Conservation (phyloP, 345 rosid genomes). For the Lagerstroemia speciosa region DNA sequence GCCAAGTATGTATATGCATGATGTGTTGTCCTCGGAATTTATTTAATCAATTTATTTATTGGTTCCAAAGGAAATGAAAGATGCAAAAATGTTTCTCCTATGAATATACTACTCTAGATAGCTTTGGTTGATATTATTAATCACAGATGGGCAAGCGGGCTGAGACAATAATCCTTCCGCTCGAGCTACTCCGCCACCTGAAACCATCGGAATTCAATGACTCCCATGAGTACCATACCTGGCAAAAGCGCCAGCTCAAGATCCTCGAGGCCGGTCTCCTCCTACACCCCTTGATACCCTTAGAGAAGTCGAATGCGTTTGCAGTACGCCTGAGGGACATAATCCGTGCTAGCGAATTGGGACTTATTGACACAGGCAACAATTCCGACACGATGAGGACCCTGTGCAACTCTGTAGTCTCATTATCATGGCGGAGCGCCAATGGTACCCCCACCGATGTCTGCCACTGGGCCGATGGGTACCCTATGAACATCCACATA, state of each 20-base stretch:
- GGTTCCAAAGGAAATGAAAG: too few relatives aligned
- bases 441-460: conserved; percentile 52
- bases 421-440: conserved; percentile 63
- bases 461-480: conserved; percentile 98
- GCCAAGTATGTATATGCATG: conserved; percentile 52
- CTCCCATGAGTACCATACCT: conserved; percentile 54
- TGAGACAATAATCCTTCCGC: conserved; percentile 79
- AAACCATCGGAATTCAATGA: conserved; percentile 73
- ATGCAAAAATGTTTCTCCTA: too few relatives aligned
- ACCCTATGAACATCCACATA: conserved; percentile 67
- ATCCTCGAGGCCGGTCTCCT: conserved; percentile 72
- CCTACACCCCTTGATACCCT: conserved; percentile 52
- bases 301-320: conserved; percentile 52
- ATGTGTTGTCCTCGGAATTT: neutral
- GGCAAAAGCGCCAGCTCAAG: conserved; percentile 84
- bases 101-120: neutral
- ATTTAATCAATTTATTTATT: neutral
- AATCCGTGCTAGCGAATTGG: conserved; percentile 35
- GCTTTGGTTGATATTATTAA: neutral
- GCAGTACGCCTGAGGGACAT: conserved; percentile 54
- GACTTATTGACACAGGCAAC: conserved; percentile 51
- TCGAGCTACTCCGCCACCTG: conserved; percentile 80
- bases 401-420: conserved; percentile 55
- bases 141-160: conserved; percentile 45
- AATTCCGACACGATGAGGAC: conserved; percentile 64